Evolutionary conservation across 257 asterid genomes (phyloP), one percentile per base, ranked within the genome.

Genomic region (Scutellaria barbata): DNA sequence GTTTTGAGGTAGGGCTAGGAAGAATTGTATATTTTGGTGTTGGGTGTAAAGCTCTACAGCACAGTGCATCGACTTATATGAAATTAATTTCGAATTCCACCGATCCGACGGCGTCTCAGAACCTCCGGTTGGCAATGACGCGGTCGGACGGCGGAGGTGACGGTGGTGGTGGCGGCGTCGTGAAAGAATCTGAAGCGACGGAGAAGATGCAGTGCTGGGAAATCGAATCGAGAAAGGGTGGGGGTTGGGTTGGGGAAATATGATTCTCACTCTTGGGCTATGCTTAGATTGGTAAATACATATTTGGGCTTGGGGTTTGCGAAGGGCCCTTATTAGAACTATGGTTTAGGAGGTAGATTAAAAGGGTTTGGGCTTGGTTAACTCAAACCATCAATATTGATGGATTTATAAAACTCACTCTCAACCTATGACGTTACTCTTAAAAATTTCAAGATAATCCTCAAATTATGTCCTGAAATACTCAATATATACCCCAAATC

Each of bases 161-260:
- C 12, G 57, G 59, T 39, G 67, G 69, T 6, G 57, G 58, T 25
- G 56, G 59, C 42, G 70, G 66, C 72, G 77, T 71, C 71, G 79
- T 50, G 61, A 70, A 63, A 69, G 70, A 74, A 74, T 69, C 79
- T 54, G 48, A 25, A 69, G 65, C 70, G 76, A 22, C 74, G 65
- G 72, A 78, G 78, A 60, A 66, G 68, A 72, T n/a, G n/a, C n/a
- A 53, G 66, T 20, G 71, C 47, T 74, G 57, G 68, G 66, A 30
- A 69, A 79, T 79, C 76, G 68, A 69, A 79, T 79, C 76, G 79
- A 78, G 76, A 73, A 12, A 59, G 69, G 73, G 73, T 58, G 66
- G n/a, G 58, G 58, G 16, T 54, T 74, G 77, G 76, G 42, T 43
- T 53, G 63, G 70, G 67, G 68, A 55, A 53, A 72, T 68, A 78